Evolutionary conservation across 768 basidiomycete species (phyloP).

Genomic region (Lactarius vividus): DNA sequence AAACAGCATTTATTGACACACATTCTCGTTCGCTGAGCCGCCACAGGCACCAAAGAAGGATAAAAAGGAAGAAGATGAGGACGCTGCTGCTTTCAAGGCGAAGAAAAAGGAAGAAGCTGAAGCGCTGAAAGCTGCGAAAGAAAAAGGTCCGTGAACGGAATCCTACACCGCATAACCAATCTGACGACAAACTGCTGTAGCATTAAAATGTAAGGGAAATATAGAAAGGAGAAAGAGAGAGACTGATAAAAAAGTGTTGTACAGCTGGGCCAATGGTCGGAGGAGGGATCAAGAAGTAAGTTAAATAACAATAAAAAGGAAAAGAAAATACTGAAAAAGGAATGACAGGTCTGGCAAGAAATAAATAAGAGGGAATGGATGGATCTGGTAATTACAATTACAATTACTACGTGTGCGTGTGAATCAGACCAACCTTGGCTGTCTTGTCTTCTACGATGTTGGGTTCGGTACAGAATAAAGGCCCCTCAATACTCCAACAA

Average conservation of each 20-base stretch:
- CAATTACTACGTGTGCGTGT: background rate
- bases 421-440: background rate
- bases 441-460: conserved; percentile 53
- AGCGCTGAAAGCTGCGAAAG: conserved; percentile 67
- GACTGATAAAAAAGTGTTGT: conserved; percentile 17
- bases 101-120: conserved; percentile 75
- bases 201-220: conserved; percentile 49
- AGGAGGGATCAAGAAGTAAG: conserved; percentile 87
- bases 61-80: conserved; percentile 67
- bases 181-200: conserved; percentile 35
- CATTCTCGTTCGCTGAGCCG: background rate
- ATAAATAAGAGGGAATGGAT: conserved; percentile 34
- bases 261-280: conserved; percentile 62
- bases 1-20: conserved; percentile 5
- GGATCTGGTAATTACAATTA: background rate
- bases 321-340: background rate
- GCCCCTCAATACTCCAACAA: conserved; percentile 46
- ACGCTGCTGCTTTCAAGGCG: conserved; percentile 69
- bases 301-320: conserved; percentile 1
- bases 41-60: conserved; percentile 80
- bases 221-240: conserved; percentile 9
- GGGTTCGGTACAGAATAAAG: conserved; percentile 54
- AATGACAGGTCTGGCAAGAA: conserved; percentile 66
- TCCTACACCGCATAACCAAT: background rate
- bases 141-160: conserved; percentile 52